phyloP scores from a whole-genome alignment of 495 filamentous ascomycete genomes.

The Neurospora discreta region DNA sequence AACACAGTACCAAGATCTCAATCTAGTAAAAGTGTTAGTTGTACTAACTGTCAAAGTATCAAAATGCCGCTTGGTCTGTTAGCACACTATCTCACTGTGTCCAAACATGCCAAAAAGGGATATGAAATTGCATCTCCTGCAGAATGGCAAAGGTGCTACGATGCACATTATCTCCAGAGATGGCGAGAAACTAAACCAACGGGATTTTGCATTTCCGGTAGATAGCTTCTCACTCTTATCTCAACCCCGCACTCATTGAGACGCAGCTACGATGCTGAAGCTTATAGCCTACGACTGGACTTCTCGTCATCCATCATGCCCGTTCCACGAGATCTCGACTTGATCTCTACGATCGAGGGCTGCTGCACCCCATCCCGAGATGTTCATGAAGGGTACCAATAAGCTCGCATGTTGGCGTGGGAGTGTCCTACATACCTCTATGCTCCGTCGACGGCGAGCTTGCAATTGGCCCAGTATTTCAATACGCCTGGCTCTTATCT shows the following conservation, averaged over 20 bases:
- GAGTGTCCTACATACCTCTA: slow-evolving; percentile 4
- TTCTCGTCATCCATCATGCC: background rate
- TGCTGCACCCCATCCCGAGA: slow-evolving; percentile 6
- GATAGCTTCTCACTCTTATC: background rate
- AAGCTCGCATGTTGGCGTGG: slow-evolving; percentile 6
- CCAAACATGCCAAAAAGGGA: background rate
- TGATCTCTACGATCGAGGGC: slow-evolving; percentile 5
- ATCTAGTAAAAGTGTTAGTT: background rate
- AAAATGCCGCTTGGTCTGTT: background rate
- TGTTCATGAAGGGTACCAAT: slow-evolving; percentile 11
- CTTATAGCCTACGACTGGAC: background rate
- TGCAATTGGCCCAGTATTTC: slow-evolving; percentile 2
- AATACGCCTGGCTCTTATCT: slow-evolving; percentile 12
- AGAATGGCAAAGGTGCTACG: background rate
- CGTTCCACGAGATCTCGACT: background rate
- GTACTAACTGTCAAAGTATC: background rate
- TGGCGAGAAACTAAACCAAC: background rate
- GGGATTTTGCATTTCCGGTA: background rate
- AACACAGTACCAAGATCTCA: background rate
- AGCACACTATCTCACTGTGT: background rate
- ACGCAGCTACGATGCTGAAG: background rate
- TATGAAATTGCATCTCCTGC: background rate
- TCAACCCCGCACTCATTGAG: background rate
- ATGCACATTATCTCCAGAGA: background rate
- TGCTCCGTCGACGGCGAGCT: background rate